A percentile compares a stretch with the other conserved stretches of the same genome.
phyloP scores from a whole-genome alignment of 1,284 basidiomycete species.

The Trichosporon sp. region DNA sequence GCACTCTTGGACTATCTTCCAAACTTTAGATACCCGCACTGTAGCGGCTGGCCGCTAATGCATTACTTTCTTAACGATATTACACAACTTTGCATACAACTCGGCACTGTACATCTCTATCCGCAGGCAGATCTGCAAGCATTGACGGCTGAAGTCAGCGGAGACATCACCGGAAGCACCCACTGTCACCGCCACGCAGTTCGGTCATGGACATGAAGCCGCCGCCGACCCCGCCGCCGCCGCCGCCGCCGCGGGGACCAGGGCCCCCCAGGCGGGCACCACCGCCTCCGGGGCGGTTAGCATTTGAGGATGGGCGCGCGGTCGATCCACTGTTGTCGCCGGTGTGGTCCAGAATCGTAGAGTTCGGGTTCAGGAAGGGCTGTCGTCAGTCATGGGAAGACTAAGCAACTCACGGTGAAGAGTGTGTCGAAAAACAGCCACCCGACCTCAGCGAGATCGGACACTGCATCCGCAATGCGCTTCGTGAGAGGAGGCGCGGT shows the following conservation, averaged over 20 bases:
- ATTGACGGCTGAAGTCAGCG: constrained; percentile 40
- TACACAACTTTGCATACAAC: background rate
- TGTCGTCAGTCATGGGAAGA: constrained; percentile 19
- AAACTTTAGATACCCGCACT: constrained; percentile 15
- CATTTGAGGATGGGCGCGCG: background rate
- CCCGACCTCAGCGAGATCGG: constrained; percentile 31
- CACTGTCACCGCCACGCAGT: constrained; percentile 43
- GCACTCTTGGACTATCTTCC: constrained; percentile 12
- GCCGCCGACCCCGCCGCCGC: constrained; percentile 31
- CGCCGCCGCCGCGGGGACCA: constrained; percentile 33
- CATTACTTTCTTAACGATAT: constrained; percentile 6
- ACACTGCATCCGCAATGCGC: constrained; percentile 30
- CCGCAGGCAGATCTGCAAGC: constrained; percentile 48
- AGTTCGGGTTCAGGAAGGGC: constrained; percentile 42
- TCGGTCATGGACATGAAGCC: constrained; percentile 52
- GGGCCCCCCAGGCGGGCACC: constrained; percentile 31
- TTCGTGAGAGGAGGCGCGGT: constrained; percentile 38
- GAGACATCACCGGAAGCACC: constrained; percentile 26
- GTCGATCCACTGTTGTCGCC: constrained; percentile 7
- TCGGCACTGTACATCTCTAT: constrained; percentile 20
- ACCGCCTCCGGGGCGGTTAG: constrained; percentile 29
- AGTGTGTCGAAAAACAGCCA: constrained; percentile 52
- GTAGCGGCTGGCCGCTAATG: constrained; percentile 8
- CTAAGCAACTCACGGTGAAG: constrained; percentile 40
- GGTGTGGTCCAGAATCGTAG: constrained; percentile 31